Evolutionary conservation across 306 rosid species (phyloP).

Genomic region (Chamaecrista fasciculata): DNA sequence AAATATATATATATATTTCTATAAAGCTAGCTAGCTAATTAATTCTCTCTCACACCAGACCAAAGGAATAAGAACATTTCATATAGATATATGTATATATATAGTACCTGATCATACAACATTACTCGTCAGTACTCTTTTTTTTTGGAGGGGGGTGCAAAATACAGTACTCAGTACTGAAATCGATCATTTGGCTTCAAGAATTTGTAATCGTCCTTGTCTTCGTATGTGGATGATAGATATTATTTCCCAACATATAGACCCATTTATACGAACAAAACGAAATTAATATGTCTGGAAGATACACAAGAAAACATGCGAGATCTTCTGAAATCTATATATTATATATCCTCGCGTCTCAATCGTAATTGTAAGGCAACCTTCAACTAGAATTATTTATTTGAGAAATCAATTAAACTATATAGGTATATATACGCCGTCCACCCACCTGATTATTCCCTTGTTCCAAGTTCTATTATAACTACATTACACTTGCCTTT

Average conservation of each 20-base stretch:
- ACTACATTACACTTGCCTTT: neutral
- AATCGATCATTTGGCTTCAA: neutral
- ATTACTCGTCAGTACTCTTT: too few species aligned
- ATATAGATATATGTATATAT: too few species aligned
- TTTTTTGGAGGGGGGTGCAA: too few species aligned
- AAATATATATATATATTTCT: too few species aligned
- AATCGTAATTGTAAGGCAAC: conserved; percentile 40
- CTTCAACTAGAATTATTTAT: conserved; percentile 32
- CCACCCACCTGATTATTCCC: conserved; percentile 58
- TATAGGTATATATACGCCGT: too few species aligned
- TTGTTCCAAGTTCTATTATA: neutral
- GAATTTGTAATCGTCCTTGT: neutral
- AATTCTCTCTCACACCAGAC: neutral
- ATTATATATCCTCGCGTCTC: conserved; percentile 33
- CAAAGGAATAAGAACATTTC: neutral
- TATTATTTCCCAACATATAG: conserved; percentile 20
- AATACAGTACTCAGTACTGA: neutral
- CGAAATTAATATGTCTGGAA: conserved; percentile 30
- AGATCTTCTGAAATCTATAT: conserved; percentile 75
- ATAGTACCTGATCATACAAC: too few species aligned
- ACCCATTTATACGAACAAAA: neutral
- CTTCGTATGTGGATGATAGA: conserved; percentile 11
- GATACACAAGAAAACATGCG: conserved; percentile 51
- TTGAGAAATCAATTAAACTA: conserved; percentile 35
- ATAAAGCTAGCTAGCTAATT: too few species aligned